phyloP scores from a whole-genome alignment of 345 rosid genomes.

The Syzygium aqueum region DNA sequence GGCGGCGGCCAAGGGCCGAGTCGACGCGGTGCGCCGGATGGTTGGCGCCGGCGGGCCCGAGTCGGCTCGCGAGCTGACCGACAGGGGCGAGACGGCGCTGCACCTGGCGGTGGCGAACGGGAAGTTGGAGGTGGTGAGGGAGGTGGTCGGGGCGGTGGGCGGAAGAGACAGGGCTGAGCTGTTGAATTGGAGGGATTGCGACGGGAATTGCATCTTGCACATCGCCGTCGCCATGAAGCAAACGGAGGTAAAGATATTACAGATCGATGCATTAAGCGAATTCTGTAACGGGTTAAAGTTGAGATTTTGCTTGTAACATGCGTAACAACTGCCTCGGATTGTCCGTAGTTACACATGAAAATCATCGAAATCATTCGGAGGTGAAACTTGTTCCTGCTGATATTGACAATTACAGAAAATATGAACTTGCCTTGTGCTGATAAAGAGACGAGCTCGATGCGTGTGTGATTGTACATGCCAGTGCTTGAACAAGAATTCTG shows the following conservation, averaged over 20 bases:
- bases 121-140: background rate
- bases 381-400: background rate
- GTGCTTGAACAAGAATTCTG: background rate
- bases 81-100: constrained; percentile 10
- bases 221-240: constrained; percentile 8
- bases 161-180: background rate
- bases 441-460: background rate
- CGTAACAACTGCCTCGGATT: background rate
- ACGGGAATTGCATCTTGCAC: constrained; percentile 5
- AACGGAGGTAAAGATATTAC: background rate
- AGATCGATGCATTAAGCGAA: background rate
- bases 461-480: background rate
- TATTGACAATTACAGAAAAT: background rate
- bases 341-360: background rate
- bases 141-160: background rate
- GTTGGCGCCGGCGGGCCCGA: background rate
- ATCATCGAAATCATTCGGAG: background rate
- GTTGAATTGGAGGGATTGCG: constrained; percentile 3
- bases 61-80: background rate
- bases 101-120: constrained; percentile 10
- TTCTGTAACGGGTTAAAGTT: background rate
- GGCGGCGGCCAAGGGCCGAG: constrained; percentile 18
- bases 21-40: constrained; percentile 3
- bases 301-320: background rate
- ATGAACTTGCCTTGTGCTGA: background rate